Evolutionary conservation across 805 yeast species (phyloP), one percentile per base, ranked within the genome.

Genomic region (Yamadazyma sp.): DNA sequence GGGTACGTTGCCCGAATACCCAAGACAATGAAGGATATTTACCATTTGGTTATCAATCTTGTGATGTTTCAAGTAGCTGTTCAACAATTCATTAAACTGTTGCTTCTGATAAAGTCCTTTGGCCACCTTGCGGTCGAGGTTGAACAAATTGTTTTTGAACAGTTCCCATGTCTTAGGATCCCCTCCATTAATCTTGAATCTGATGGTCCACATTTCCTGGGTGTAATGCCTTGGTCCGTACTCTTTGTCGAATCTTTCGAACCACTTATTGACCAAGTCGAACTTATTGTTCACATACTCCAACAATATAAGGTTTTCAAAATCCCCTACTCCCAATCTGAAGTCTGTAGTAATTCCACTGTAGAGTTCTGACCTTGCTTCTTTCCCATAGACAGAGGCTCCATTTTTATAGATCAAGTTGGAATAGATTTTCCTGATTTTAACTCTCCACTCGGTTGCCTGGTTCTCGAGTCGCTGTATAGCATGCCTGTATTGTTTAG

Each of bases 211-310:
- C 52, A 69, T 46, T 14, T 42, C 41, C 10, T 46, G 49, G 4
- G 70, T 57, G 65, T 62, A 59, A 27, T 46, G 41, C 18, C 32
- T 38, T 32, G 11, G 28, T 3, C 41, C 40, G 38, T 30, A 58
- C 38, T 57, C 54, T 13, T 37, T 22, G 35, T 64, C 63, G 41
- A 67, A 57, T 32, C 55, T 48, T 33, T 50, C 55, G 40, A 65
- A 62, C 72, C 73, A 68, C 35, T 53, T 54, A 3, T 63, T 51
- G 3, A 69, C 72, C 46, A 67, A 55, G 48, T 68, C 73, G 25
- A 60, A 42, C 40, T 66, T 67, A n/a, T 41, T 44, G 48, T 63
- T 67, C 37, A 49, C 43, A 35, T 59, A 47, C 44, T 68, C 73
- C 36, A 67, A 48, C 28, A 35, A 14, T 13, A 67, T 57, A 42